A percentile compares a stretch with the other conserved stretches of the same genome.
phyloP scores from a whole-genome alignment of 345 rosid species.

The Syzygium aromaticum region DNA sequence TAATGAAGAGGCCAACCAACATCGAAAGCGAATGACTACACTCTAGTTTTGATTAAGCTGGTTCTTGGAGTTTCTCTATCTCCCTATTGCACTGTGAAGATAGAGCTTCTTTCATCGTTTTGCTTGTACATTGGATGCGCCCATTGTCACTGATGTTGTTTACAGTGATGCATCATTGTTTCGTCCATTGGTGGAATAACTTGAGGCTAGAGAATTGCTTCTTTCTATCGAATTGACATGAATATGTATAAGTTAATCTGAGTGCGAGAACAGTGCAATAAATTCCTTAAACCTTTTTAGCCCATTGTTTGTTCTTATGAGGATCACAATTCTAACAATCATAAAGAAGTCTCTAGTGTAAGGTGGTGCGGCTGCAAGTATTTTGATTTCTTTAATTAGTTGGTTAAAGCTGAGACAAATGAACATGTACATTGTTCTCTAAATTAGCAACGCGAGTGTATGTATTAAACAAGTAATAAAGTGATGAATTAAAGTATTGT shows the following conservation, averaged over 20 bases:
- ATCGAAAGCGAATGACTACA: not conserved
- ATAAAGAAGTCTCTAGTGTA: not conserved
- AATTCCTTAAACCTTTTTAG: not conserved
- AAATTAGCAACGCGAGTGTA: no score
- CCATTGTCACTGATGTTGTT: not conserved
- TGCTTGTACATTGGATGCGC: not conserved
- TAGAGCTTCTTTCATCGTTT: not conserved
- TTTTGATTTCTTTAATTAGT: not conserved
- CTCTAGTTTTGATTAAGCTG: not conserved
- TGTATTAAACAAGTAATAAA: no score
- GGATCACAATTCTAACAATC: not conserved
- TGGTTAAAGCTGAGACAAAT: not conserved
- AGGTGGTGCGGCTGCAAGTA: not conserved
- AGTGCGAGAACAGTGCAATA: not conserved
- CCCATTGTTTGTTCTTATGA: not conserved
- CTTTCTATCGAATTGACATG: not conserved
- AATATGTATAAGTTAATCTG: not conserved
- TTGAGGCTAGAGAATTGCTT: not conserved
- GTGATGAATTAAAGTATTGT: no score
- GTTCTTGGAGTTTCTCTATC: not conserved
- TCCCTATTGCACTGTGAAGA: not conserved
- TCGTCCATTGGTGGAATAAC: not conserved
- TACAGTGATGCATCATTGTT: not conserved
- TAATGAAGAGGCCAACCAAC: not conserved
- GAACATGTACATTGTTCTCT: not conserved